These are phyloP conservation scores for Plantago elongata DNA, from an alignment of 257 asterid genomes.

Conservation along the genomic window DNA sequence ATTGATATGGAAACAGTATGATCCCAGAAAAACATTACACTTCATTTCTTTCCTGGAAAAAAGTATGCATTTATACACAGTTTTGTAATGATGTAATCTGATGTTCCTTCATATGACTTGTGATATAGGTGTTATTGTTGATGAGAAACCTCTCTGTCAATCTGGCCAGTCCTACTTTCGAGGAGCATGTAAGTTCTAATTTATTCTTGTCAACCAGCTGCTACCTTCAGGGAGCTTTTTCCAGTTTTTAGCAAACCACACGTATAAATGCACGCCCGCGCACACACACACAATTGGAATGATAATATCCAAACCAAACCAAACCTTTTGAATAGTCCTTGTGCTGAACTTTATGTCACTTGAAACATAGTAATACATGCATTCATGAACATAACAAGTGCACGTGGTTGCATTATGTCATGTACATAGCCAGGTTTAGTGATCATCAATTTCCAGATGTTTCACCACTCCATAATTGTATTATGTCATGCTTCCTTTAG, in stretches of 20 bases:
- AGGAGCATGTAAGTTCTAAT: constrained; percentile 72
- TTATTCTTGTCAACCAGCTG: background rate
- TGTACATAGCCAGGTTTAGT: too few species aligned
- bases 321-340: background rate
- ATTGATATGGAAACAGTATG: constrained; percentile 94
- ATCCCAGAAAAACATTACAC: constrained; percentile 8
- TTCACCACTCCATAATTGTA: too few species aligned
- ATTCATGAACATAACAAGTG: background rate
- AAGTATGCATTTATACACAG: background rate
- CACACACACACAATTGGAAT: background rate
- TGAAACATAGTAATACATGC: background rate
- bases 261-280: too few species aligned
- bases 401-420: background rate
- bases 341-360: background rate
- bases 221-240: background rate
- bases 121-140: constrained; percentile 63
- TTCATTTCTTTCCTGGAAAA: background rate
- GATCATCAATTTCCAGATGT: too few species aligned
- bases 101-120: background rate
- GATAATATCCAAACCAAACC: background rate
- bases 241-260: background rate
- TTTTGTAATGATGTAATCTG: constrained; percentile 13
- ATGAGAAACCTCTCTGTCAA: constrained; percentile 90
- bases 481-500: background rate
- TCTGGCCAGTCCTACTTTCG: constrained; percentile 78